Evolutionary conservation across 1,284 basidiomycete species (phyloP).

Genomic region (Naganishia liquefaciens): DNA sequence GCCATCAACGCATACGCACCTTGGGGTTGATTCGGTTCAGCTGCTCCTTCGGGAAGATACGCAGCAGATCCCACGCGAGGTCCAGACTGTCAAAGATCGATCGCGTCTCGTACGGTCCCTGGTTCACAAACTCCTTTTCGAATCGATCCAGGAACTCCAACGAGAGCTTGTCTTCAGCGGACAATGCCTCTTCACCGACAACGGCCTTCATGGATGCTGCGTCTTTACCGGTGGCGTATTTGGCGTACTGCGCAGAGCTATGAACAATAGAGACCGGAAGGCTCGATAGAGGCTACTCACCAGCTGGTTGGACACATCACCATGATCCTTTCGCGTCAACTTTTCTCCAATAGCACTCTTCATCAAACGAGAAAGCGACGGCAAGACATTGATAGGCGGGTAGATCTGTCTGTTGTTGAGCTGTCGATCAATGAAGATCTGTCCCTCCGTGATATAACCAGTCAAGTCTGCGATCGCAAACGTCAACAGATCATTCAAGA

Average conservation of each 20-base stretch:
- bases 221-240: slow-evolving; percentile 96
- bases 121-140: slow-evolving; percentile 90
- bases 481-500: neutral
- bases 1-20: slow-evolving; percentile 38
- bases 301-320: slow-evolving; percentile 97
- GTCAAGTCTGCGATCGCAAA: slow-evolving; percentile 70
- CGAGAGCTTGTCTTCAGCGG: slow-evolving; percentile 87
- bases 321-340: slow-evolving; percentile 95
- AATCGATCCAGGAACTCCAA: slow-evolving; percentile 90
- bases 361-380: slow-evolving; percentile 98
- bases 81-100: slow-evolving; percentile 98
- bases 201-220: slow-evolving; percentile 99
- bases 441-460: slow-evolving; percentile 92
- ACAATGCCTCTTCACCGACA: slow-evolving; percentile 96
- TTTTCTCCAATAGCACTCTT: slow-evolving; percentile 99
- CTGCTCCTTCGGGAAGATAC: slow-evolving; percentile 99
- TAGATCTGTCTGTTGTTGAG: slow-evolving; percentile 79
- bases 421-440: slow-evolving; percentile 94
- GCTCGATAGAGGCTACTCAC: slow-evolving; percentile 56
- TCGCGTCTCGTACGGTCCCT: slow-evolving; percentile 94
- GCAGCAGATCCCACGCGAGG: slow-evolving; percentile 92
- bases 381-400: slow-evolving; percentile 98
- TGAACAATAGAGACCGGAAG: neutral
- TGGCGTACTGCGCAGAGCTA: slow-evolving; percentile 71
- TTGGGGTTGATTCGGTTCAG: slow-evolving; percentile 90